phyloP scores from a whole-genome alignment of 495 filamentous ascomycete genomes.

The Neurospora sp. region DNA sequence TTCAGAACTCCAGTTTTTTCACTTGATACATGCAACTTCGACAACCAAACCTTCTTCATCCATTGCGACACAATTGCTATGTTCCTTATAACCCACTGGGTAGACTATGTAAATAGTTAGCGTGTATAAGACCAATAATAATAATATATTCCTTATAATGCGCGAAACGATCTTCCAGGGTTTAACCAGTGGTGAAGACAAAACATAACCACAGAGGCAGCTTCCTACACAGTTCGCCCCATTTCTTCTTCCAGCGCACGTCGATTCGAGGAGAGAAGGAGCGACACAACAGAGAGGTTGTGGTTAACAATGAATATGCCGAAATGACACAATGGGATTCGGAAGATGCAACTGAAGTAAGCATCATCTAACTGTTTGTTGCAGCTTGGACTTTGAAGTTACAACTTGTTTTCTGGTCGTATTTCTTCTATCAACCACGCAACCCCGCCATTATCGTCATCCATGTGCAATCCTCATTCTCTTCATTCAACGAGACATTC shows the following conservation, averaged over 20 bases:
- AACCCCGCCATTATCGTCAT: too few species aligned
- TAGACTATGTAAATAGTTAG: too few species aligned
- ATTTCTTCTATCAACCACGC: too few species aligned
- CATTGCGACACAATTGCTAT: background rate
- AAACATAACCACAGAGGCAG: background rate
- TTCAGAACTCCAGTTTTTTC: background rate
- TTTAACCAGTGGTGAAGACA: background rate
- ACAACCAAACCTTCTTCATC: background rate
- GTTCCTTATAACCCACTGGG: too few species aligned
- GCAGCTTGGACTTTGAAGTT: too few species aligned
- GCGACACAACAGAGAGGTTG: background rate
- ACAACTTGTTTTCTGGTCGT: too few species aligned
- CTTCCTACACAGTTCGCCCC: background rate
- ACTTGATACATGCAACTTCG: background rate
- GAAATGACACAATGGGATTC: background rate
- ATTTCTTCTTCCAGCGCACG: background rate
- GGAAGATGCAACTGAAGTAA: background rate
- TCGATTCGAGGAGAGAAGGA: background rate
- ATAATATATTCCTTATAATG: too few species aligned
- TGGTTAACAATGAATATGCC: background rate
- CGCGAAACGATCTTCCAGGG: background rate
- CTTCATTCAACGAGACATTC: too few species aligned
- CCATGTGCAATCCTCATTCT: too few species aligned
- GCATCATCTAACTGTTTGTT: too few species aligned
- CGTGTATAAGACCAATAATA: too few species aligned